Base-by-base conservation (phyloP, 495 filamentous ascomycete genomes). In the Tuber indicum region DNA sequence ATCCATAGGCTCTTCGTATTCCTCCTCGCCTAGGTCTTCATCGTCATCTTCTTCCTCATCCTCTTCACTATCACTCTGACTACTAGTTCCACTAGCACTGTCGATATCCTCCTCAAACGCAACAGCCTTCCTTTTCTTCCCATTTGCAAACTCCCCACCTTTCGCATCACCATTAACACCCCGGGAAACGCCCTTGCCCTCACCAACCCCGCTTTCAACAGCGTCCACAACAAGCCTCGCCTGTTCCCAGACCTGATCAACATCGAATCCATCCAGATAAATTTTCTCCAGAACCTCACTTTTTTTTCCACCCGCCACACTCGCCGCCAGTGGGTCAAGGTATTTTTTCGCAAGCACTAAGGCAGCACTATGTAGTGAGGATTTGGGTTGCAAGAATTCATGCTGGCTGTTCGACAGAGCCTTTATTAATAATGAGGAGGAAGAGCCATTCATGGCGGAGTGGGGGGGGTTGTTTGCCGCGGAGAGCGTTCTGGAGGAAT, bases 241-340 rank as follows among this genome's bases (percentile, higher is more conserved):
- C 85, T 99, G 96, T 83, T 97, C 93, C 93, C 94, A 98, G 26
- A 99, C 90, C 85, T 98, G 96, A 70, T 90, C 90, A 39, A 92
- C 90, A 76, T 91, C 92, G 84, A 99, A 97, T 0, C 95, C 96
- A 43, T 97, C 91, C 44, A 92, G 86, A 84, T 98, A 91, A 36
- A 99, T 85, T 84, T 92, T 91, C 44, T 82, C 82, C n/a, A 84
- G 36, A 32, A 76, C 72, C 44, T 66, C 72, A 26, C 46, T 71
- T 46, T 75, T 77, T 43, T 74, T 78, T 43, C 21, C 71, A 0
- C 76, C 52, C 45, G 78, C 49, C 7, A 78, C 74, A 42, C 74
- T 75, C n/a, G 77, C 81, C 74, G 82, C 76, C n/a, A 84, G 41
- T 32, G 82, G 82, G 74, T 84, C 82, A 32, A 84, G 46, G 71